Conservation (phyloP, 306 rosid species). For the Trichosanthes truncata region DNA sequence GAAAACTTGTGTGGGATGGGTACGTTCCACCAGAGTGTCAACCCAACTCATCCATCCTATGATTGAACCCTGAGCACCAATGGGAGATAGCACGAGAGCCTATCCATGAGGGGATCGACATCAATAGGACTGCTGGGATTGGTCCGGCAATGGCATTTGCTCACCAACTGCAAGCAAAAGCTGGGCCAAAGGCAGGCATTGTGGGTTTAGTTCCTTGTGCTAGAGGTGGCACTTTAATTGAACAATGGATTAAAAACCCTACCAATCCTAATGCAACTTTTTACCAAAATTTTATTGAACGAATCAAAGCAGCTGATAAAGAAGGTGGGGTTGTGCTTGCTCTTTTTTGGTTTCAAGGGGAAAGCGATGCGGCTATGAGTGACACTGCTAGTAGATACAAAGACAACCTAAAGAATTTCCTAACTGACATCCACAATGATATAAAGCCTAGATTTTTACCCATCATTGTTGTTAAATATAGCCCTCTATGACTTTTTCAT, state of each 20-base stretch:
- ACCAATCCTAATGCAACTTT: not conserved
- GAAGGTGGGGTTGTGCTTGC: not conserved
- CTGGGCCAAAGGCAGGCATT: not conserved
- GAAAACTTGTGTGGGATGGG: not conserved
- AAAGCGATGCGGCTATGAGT: not conserved
- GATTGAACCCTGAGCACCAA: not conserved
- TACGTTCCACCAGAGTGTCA: not conserved
- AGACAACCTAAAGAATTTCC: not conserved
- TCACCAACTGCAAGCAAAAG: not conserved
- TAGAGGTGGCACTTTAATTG: not conserved
- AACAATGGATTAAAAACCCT: not conserved
- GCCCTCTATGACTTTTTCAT: not conserved
- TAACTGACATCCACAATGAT: not conserved
- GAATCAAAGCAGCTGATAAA: not conserved
- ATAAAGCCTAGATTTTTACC: not conserved
- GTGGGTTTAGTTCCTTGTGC: not conserved
- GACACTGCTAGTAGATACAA: not conserved
- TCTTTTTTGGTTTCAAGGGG: not conserved
- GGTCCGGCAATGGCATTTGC: conserved; percentile 1
- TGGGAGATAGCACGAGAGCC: not conserved
- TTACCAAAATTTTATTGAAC: not conserved
- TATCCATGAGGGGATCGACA: not conserved
- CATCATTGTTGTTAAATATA: not conserved
- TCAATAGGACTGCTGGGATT: not conserved
- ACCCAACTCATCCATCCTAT: not conserved